Evolutionary conservation across 140 eudicot species (phyloP).

Genomic region (Senecio squalidus): DNA sequence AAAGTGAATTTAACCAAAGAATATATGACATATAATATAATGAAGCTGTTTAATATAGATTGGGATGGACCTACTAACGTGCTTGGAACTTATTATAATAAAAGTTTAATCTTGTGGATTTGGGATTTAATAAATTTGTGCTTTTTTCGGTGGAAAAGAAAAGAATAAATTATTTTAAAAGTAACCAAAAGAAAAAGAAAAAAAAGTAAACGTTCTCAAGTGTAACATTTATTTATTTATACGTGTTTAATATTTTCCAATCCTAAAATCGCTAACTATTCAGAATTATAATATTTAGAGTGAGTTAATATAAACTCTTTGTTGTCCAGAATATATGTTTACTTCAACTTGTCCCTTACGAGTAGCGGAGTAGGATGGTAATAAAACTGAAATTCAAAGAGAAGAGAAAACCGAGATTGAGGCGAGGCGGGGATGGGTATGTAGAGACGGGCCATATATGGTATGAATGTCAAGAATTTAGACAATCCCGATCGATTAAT

Average conservation of each 20-base stretch:
- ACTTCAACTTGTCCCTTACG: too few relatives aligned
- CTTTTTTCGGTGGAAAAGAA: conserved; percentile 35
- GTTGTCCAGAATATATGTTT: too few relatives aligned
- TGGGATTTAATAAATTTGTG: conserved; percentile 8
- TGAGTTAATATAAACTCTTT: too few relatives aligned
- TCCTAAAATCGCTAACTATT: neutral
- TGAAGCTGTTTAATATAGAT: neutral
- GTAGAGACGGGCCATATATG: too few relatives aligned
- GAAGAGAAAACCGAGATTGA: too few relatives aligned
- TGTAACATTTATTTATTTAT: neutral
- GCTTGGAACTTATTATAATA: conserved; percentile 6
- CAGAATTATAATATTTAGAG: neutral
- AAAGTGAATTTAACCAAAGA: too few relatives aligned
- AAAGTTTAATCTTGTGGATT: conserved; percentile 10
- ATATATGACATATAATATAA: neutral
- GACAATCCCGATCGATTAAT: too few relatives aligned
- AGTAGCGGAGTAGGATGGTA: too few relatives aligned
- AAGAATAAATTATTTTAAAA: neutral
- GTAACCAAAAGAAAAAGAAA: neutral
- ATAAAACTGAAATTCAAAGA: too few relatives aligned
- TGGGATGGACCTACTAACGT: conserved; percentile 24
- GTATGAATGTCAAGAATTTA: too few relatives aligned
- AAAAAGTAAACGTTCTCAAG: neutral
- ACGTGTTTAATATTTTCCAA: too few relatives aligned
- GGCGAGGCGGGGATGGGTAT: too few relatives aligned